These are phyloP conservation scores for Panicum hallii DNA, from an alignment of 202 grass and related monocot species.

Conservation along the genomic window DNA sequence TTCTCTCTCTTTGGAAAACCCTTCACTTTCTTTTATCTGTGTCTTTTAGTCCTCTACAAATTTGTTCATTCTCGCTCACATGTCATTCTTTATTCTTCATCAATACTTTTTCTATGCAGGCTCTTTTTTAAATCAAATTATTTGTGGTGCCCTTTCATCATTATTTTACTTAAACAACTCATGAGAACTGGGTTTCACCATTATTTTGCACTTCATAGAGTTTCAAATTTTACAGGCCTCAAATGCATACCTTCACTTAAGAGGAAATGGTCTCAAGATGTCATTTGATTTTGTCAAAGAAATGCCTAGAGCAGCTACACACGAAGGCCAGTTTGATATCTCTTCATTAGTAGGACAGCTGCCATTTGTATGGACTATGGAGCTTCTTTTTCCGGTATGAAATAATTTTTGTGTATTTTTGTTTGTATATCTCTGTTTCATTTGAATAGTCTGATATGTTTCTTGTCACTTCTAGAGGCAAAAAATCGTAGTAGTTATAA, in stretches of 20 bases:
- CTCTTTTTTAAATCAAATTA: neutral
- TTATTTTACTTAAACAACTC: neutral
- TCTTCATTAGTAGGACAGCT: constrained; percentile 44
- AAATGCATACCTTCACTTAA: constrained; percentile 58
- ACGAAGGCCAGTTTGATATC: neutral
- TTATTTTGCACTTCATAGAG: constrained; percentile 16
- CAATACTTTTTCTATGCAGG: no score
- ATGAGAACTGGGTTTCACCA: neutral
- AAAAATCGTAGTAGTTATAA: neutral
- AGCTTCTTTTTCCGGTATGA: constrained; percentile 68
- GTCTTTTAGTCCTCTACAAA: constrained; percentile 3
- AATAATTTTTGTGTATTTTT: neutral
- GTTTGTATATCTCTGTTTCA: neutral
- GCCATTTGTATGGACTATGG: constrained; percentile 52
- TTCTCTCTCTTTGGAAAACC: neutral
- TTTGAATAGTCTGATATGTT: constrained; percentile 28
- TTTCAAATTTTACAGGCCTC: constrained; percentile 50
- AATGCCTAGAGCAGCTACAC: constrained; percentile 51
- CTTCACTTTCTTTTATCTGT: neutral
- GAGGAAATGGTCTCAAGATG: constrained; percentile 50
- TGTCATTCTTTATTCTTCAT: neutral
- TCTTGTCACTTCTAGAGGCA: neutral
- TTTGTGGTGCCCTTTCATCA: neutral
- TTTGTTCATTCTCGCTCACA: neutral
- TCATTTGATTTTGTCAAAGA: constrained; percentile 61